These are phyloP conservation scores for Termitomyces bulborhizus DNA, from an alignment of 768 basidiomycete species.

Conservation along the genomic window DNA sequence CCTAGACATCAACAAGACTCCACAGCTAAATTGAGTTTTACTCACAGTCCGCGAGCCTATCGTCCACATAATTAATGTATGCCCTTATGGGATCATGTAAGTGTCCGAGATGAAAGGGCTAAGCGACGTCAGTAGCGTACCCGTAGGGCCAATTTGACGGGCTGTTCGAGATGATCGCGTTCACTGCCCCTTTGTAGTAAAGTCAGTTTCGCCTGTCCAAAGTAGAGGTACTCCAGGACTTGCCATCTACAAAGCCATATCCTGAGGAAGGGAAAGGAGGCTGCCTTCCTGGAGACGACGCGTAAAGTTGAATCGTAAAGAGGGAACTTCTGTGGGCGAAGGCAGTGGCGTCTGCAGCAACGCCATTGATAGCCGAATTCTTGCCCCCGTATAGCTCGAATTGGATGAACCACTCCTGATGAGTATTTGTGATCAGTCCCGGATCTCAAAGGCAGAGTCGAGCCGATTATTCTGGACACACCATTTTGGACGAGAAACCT, in stretches of 20 bases:
- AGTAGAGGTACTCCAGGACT: neutral
- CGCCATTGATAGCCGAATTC: conserved; percentile 39
- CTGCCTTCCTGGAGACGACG: conserved; percentile 25
- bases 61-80: conserved; percentile 36
- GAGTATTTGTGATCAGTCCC: neutral
- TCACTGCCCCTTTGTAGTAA: conserved; percentile 16
- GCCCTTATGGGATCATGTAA: conserved; percentile 14
- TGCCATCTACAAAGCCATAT: conserved; percentile 35
- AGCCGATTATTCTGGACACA: conserved; percentile 6
- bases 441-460: neutral
- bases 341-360: conserved; percentile 32
- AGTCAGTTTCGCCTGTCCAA: neutral
- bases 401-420: conserved; percentile 30
- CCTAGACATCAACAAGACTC: neutral
- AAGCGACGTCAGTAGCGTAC: conserved; percentile 3
- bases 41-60: conserved; percentile 26
- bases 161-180: conserved; percentile 20
- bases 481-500: conserved; percentile 25
- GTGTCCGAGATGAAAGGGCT: neutral
- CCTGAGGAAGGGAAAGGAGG: conserved; percentile 41
- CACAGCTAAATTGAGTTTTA: neutral
- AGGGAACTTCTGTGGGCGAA: conserved; percentile 38
- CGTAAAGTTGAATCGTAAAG: conserved; percentile 47
- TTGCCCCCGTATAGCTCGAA: conserved; percentile 38
- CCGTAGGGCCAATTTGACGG: conserved; percentile 24